Evolutionary conservation across 2,329 filamentous ascomycete species (phyloP).

Genomic region (Periconia sp.): DNA sequence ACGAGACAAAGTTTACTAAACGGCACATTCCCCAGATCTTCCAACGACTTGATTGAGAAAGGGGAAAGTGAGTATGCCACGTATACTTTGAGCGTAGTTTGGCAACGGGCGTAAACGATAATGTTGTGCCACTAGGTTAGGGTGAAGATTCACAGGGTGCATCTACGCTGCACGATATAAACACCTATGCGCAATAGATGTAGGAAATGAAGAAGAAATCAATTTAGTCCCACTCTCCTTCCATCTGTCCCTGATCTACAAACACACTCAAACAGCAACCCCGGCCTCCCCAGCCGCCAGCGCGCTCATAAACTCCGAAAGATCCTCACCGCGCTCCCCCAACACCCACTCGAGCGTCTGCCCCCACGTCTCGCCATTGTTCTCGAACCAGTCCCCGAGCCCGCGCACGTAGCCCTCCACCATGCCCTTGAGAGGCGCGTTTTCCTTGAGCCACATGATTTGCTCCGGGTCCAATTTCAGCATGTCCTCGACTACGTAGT

Average conservation of each 20-base stretch:
- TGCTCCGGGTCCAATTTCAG: slow-evolving; percentile 64
- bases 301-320: slow-evolving; percentile 62
- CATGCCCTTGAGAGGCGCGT: slow-evolving; percentile 58
- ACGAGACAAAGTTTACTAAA: no score
- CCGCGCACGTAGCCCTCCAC: slow-evolving; percentile 57
- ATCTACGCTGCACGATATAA: no score
- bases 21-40: no score
- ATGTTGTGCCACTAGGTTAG: no score
- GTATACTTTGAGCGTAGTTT: no score
- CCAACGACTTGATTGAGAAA: no score
- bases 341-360: slow-evolving; percentile 62
- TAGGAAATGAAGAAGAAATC: no score
- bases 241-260: background rate
- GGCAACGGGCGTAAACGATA: no score
- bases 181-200: no score
- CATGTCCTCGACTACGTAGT: slow-evolving; percentile 66
- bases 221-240: background rate
- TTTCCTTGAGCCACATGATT: slow-evolving; percentile 59
- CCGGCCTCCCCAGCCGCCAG: slow-evolving; percentile 72
- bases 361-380: slow-evolving; percentile 64
- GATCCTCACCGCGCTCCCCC: slow-evolving; percentile 56
- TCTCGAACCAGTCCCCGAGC: slow-evolving; percentile 63
- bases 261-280: slow-evolving; percentile 47
- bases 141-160: no score
- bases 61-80: no score